Evolutionary conservation across 2,329 filamentous ascomycete genomes (phyloP).

Genomic region (Xylariaceae sp.): DNA sequence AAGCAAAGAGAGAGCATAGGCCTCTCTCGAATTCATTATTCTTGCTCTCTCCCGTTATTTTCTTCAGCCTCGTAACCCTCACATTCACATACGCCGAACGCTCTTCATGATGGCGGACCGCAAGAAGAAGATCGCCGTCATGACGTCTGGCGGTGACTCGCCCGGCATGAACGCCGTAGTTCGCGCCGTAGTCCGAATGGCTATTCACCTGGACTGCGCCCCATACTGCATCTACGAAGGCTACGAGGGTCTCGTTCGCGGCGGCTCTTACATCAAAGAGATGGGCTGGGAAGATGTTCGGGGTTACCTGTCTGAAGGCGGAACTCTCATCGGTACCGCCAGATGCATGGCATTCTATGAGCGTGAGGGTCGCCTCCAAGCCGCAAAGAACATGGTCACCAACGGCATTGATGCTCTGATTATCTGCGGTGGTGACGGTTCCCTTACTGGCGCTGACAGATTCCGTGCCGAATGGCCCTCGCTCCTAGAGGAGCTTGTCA

Average conservation of each 20-base stretch:
- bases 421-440: constrained; percentile 95
- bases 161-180: constrained; percentile 94
- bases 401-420: constrained; percentile 93
- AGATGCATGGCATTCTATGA: constrained; percentile 90
- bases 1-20: background rate
- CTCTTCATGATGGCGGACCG: constrained; percentile 38
- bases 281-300: constrained; percentile 92
- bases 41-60: too few relatives aligned
- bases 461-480: constrained; percentile 91
- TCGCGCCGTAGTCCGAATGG: constrained; percentile 83
- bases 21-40: background rate
- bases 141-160: constrained; percentile 92
- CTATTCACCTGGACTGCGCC: constrained; percentile 77
- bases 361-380: constrained; percentile 72
- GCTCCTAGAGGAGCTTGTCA: constrained; percentile 77
- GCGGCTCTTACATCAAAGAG: constrained; percentile 79
- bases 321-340: constrained; percentile 92
- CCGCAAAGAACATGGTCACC: constrained; percentile 90
- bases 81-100: background rate
- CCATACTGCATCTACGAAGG: constrained; percentile 84
- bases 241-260: constrained; percentile 89
- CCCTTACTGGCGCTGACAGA: constrained; percentile 88
- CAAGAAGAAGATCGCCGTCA: constrained; percentile 73
- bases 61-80: too few relatives aligned
- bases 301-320: constrained; percentile 88